A percentile compares a stretch with the other conserved stretches of the same genome.
Evolutionary conservation across 2,329 filamentous ascomycete species (phyloP).

Genomic region (Dactylellina leptospora): DNA sequence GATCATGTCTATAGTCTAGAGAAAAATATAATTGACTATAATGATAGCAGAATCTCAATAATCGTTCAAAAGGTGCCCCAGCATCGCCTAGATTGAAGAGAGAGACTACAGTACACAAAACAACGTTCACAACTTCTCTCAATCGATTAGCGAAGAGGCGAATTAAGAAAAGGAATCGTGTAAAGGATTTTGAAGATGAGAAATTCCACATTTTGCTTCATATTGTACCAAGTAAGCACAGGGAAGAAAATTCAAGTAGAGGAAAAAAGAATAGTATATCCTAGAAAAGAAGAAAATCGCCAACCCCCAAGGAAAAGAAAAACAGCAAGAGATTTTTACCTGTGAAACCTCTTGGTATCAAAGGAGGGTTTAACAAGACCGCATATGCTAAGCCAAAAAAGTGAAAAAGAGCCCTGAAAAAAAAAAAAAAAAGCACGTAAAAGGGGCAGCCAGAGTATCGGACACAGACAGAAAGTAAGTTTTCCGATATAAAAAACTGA

Average conservation of each 20-base stretch:
- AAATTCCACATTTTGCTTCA: no score
- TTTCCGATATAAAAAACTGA: no score
- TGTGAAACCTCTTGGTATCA: not conserved
- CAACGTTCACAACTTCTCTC: no score
- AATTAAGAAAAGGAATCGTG: no score
- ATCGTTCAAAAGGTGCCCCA: no score
- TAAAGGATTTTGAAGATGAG: no score
- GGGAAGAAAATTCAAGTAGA: not conserved
- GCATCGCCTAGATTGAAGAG: no score
- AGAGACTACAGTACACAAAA: no score
- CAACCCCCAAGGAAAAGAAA: not conserved
- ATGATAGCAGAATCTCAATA: no score
- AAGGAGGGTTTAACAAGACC: not conserved
- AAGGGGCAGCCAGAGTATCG: not conserved
- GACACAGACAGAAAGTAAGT: conserved; percentile 1
- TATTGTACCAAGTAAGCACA: conserved; percentile 10
- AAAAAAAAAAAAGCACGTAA: conserved; percentile 1
- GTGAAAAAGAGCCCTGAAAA: not conserved
- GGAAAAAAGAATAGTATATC: conserved; percentile 7
- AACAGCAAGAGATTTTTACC: conserved; percentile 4
- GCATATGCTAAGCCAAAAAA: conserved; percentile 12
- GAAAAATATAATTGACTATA: no score
- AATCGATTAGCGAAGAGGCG: no score
- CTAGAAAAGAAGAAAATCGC: conserved; percentile 14
- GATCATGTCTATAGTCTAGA: no score